phyloP scores from a whole-genome alignment of 306 rosid species.

The Casuarina glauca region DNA sequence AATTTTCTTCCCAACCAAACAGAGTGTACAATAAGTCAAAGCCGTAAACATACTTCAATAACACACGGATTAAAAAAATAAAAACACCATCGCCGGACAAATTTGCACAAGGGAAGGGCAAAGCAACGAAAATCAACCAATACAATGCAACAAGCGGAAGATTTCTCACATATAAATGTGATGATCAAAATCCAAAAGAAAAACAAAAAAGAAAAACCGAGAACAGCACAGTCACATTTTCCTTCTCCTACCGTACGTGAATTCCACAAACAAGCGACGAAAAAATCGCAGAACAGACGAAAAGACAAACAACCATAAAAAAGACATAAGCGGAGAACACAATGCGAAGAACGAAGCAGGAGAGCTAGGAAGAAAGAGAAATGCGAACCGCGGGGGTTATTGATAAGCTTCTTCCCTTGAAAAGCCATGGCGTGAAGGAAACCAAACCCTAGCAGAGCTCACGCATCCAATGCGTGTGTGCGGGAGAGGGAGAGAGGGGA shows the following conservation, averaged over 20 bases:
- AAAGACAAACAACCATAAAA: background rate
- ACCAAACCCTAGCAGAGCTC: constrained; percentile 53
- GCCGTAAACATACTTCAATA: background rate
- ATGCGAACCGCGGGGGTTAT: constrained; percentile 62
- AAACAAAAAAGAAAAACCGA: background rate
- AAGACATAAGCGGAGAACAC: background rate
- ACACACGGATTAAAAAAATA: background rate
- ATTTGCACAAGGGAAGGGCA: background rate
- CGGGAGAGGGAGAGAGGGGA: background rate
- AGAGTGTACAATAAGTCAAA: background rate
- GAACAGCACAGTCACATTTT: background rate
- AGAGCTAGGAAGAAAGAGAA: constrained; percentile 12
- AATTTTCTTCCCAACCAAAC: constrained; percentile 7
- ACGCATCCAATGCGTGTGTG: constrained; percentile 44
- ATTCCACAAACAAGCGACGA: background rate
- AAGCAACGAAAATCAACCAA: background rate
- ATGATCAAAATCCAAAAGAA: background rate
- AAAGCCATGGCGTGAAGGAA: constrained; percentile 58
- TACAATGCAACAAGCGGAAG: background rate
- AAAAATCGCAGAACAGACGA: background rate
- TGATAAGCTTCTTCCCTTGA: constrained; percentile 82
- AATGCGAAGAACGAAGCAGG: background rate
- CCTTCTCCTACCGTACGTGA: background rate
- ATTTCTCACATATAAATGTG: background rate
- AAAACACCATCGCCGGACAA: background rate